Percentiles rank a stretch among this genome's conserved stretches.
Evolutionary conservation across 257 asterid genomes (phyloP).

Genomic region (Striga asiatica): DNA sequence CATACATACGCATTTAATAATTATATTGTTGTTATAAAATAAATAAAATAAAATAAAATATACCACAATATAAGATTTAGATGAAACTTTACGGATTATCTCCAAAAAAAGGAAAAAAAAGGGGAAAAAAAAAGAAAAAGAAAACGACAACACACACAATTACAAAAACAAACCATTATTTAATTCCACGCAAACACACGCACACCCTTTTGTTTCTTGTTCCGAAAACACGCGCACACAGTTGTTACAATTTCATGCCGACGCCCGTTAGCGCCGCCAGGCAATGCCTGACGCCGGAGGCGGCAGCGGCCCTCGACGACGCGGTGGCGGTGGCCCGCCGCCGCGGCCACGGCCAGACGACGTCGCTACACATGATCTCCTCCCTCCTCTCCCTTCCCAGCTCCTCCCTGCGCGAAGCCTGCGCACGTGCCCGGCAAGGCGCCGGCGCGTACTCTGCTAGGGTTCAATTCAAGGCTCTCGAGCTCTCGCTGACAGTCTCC

Average conservation of each 20-base stretch:
- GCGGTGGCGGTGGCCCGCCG: slow-evolving; percentile 80
- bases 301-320: slow-evolving; percentile 61
- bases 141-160: too few species aligned
- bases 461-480: slow-evolving; percentile 79
- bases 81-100: too few species aligned
- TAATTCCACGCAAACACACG: too few species aligned
- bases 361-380: slow-evolving; percentile 80
- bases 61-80: too few species aligned
- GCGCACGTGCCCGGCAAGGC: slow-evolving; percentile 47
- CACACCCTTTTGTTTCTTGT: too few species aligned
- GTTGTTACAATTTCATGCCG: slow-evolving; percentile 56
- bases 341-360: slow-evolving; percentile 84
- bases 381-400: slow-evolving; percentile 60
- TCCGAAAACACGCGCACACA: too few species aligned
- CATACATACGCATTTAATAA: too few species aligned
- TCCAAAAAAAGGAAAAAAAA: too few species aligned
- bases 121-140: too few species aligned
- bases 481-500: slow-evolving; percentile 61
- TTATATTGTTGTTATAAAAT: too few species aligned
- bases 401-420: slow-evolving; percentile 75
- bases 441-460: slow-evolving; percentile 43
- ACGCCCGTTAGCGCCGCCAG: slow-evolving; percentile 70
- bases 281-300: slow-evolving; percentile 80
- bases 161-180: too few species aligned
- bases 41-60: too few species aligned